A percentile compares a stretch with the other conserved stretches of the same genome.
phyloP scores from a whole-genome alignment of 495 filamentous ascomycete genomes.

The Penicillium ochrochloron region DNA sequence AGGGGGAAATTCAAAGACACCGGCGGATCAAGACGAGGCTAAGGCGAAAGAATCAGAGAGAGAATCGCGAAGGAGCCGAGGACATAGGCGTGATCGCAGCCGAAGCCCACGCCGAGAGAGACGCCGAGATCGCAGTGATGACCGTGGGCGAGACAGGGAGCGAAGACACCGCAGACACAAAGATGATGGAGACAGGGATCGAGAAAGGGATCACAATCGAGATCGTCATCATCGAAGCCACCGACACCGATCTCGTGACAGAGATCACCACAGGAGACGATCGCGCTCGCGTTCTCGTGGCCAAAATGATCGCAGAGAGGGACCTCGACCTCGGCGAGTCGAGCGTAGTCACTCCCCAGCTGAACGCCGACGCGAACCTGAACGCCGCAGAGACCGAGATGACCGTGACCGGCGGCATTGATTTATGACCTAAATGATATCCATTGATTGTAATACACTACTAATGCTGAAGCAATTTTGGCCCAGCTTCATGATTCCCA shows the following conservation, averaged over 20 bases:
- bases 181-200: conserved; percentile 36
- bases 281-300: conserved; percentile 40
- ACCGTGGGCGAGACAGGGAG: conserved; percentile 42
- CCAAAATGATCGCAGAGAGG: conserved; percentile 34
- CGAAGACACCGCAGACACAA: conserved; percentile 41
- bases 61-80: conserved; percentile 32
- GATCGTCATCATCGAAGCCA: conserved; percentile 30
- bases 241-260: conserved; percentile 25
- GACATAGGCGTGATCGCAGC: conserved; percentile 38
- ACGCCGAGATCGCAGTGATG: conserved; percentile 35
- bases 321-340: conserved; percentile 26
- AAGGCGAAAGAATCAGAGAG: conserved; percentile 29
- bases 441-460: background rate
- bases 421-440: conserved; percentile 4
- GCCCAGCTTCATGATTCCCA: background rate
- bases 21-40: conserved; percentile 28
- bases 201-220: conserved; percentile 33
- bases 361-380: conserved; percentile 34
- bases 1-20: conserved; percentile 37
- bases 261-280: conserved; percentile 18
- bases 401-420: conserved; percentile 32
- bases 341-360: conserved; percentile 39
- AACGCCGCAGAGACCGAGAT: conserved; percentile 35
- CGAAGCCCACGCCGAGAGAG: conserved; percentile 40
- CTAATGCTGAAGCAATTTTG: background rate